A percentile compares a stretch with the other conserved stretches of the same genome.
These are phyloP conservation scores for Pseudozyma flocculosa DNA, from an alignment of 1,284 basidiomycete species.

Conservation along the genomic window DNA sequence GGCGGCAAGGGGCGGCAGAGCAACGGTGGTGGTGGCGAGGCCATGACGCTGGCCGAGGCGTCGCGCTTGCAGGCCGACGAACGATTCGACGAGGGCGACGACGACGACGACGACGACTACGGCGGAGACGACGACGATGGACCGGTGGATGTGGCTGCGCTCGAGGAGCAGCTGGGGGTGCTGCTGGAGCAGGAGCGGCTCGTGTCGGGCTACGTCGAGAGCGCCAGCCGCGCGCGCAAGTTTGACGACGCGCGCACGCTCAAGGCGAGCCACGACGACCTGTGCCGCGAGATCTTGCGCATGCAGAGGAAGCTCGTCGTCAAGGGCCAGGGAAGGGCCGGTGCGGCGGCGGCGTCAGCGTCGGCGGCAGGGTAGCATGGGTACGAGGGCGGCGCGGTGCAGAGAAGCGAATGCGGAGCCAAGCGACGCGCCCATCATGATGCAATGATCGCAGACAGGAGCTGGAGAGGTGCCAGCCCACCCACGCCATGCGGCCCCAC, in stretches of 20 bases:
- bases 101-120: not conserved
- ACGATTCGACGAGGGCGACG: conserved; percentile 6
- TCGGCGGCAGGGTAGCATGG: too few relatives aligned
- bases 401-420: too few relatives aligned
- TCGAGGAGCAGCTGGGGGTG: conserved; percentile 38
- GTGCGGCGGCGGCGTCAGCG: not conserved
- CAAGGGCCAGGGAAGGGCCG: conserved; percentile 5
- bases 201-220: conserved; percentile 40
- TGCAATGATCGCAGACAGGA: too few relatives aligned
- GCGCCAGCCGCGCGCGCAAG: conserved; percentile 44
- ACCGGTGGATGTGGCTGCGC: conserved; percentile 14
- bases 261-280: conserved; percentile 44
- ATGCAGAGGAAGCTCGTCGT: conserved; percentile 26
- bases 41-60: conserved; percentile 3
- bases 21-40: conserved; percentile 5
- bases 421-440: too few relatives aligned
- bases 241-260: conserved; percentile 49
- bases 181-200: conserved; percentile 49
- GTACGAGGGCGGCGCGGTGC: too few relatives aligned
- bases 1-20: conserved; percentile 8
- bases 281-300: conserved; percentile 43
- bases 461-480: too few relatives aligned
- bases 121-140: conserved; percentile 1
- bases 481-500: too few relatives aligned
- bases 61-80: not conserved